Conservation (phyloP, 345 rosid species). For the Citrus medica region DNA sequence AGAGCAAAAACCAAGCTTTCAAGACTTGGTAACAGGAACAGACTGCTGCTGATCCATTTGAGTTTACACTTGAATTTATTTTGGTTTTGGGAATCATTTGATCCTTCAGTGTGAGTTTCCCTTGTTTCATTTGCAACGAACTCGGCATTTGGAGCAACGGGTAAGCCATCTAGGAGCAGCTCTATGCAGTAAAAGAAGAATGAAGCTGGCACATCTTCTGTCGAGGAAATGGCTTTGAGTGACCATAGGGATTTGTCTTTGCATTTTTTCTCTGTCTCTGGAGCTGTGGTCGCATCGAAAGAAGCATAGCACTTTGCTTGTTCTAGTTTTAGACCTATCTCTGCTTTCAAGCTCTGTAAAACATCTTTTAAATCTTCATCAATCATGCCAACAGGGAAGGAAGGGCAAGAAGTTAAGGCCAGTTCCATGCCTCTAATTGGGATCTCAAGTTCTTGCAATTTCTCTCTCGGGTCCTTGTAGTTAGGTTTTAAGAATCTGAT, state of each 20-base stretch:
- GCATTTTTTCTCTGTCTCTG: constrained; percentile 23
- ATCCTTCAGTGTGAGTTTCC: constrained; percentile 10
- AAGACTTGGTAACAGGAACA: constrained; percentile 21
- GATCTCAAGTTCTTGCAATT: constrained; percentile 41
- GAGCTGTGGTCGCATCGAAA: constrained; percentile 26
- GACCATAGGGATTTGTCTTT: constrained; percentile 9
- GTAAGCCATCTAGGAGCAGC: constrained; percentile 41
- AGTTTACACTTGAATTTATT: neutral
- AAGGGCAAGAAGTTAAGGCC: constrained; percentile 41
- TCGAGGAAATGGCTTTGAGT: constrained; percentile 24
- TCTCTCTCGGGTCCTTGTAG: constrained; percentile 21
- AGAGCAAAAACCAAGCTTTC: constrained; percentile 48
- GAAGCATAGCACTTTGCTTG: constrained; percentile 25
- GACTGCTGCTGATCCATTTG: constrained; percentile 17
- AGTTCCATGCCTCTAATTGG: constrained; percentile 56
- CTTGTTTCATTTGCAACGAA: neutral
- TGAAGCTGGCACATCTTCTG: constrained; percentile 38
- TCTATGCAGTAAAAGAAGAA: constrained; percentile 57
- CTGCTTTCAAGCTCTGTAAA: constrained; percentile 23
- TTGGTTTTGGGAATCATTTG: constrained; percentile 5
- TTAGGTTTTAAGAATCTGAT: constrained; percentile 30
- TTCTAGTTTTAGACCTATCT: constrained; percentile 31
- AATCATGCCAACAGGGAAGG: constrained; percentile 42
- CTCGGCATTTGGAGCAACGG: constrained; percentile 10
- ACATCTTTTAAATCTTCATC: constrained; percentile 31